phyloP scores from a whole-genome alignment of 2,329 filamentous ascomycete genomes.

The Xylaria hypoxylon region DNA sequence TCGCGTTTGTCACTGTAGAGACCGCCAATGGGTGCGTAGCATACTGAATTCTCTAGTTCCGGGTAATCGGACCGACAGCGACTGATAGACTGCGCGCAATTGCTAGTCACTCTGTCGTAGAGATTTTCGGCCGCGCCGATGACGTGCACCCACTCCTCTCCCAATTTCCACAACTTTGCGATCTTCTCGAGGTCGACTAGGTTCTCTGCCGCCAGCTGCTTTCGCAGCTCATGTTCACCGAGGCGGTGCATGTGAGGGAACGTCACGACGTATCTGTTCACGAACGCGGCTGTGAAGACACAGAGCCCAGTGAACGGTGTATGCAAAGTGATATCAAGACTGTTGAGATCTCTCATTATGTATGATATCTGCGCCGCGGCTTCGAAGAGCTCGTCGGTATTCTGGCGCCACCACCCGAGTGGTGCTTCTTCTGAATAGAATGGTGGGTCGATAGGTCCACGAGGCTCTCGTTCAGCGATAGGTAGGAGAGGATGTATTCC shows the following conservation, averaged over 20 bases:
- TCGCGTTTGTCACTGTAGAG: constrained; percentile 27
- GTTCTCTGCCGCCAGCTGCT: constrained; percentile 33
- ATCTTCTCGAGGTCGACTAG: constrained; percentile 35
- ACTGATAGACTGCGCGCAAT: constrained; percentile 24
- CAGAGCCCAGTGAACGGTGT: constrained; percentile 38
- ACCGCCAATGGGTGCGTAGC: constrained; percentile 35
- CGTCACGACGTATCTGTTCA: constrained; percentile 34
- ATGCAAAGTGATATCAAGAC: constrained; percentile 31
- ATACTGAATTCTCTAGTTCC: constrained; percentile 33
- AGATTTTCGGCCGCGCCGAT: constrained; percentile 29
- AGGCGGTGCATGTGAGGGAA: constrained; percentile 35
- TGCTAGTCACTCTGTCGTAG: constrained; percentile 31
- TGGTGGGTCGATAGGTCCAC: constrained; percentile 34
- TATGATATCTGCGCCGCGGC: constrained; percentile 36
- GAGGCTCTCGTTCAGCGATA: constrained; percentile 32
- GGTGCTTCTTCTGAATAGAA: constrained; percentile 35
- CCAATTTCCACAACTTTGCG: constrained; percentile 32
- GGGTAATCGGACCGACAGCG: constrained; percentile 32
- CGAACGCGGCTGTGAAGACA: constrained; percentile 36
- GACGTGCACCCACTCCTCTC: constrained; percentile 38
- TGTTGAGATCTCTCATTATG: constrained; percentile 38
- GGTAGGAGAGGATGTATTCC: constrained; percentile 37
- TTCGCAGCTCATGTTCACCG: constrained; percentile 26
- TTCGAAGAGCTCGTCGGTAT: constrained; percentile 35
- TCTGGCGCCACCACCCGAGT: constrained; percentile 35